Evolutionary conservation across 1,139 yeast genomes (phyloP), one percentile per base, ranked within the genome.

Genomic region (Komagataea norvegica): DNA sequence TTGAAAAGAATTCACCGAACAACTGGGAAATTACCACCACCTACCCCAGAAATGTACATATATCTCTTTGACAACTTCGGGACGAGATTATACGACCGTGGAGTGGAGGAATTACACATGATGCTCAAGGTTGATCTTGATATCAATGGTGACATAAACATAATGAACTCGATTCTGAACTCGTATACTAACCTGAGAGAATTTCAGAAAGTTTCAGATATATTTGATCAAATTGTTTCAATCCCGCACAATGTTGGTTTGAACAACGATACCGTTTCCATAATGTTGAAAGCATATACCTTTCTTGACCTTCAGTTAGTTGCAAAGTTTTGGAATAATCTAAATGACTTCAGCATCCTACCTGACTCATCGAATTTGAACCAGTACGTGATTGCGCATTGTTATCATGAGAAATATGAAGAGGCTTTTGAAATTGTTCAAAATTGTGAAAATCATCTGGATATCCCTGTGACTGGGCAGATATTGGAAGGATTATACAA

Each of bases 381-480:
- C 32, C 89, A 83, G 54, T 80, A 77, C 47, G 60, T 85, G 33
- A 73, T 83, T 43, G 87, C 91, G 2, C 79, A 83, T 55, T 83
- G 86, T 44, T 81, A 81, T 49, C 79, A 79, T 53, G 89, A 84
- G 3, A 63, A 70, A 35, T 72, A 70, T 27, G 70, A 72, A 21
- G 72, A 74, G 5, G 93, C 93, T 0, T 61, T 80, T 14, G 67
- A 64, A 15, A 59, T 79, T 18, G 67, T 76, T 2, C 65, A 66
- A 25, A 68, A 65, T 31, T 72, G 79, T 62, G 67, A 65, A 22
- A 26, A 34, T 25, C 72, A 74, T 36, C 69, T 70, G 45, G 81
- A 77, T 14, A 55, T 79, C 8, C 62, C 62, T 11, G 62, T 81
- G 3, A 62, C 70, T 13, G 57, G 62, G 6, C 77, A 74, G n/a